Conservation (phyloP, 306 rosid genomes). For the Cucurbita ficifolia region DNA sequence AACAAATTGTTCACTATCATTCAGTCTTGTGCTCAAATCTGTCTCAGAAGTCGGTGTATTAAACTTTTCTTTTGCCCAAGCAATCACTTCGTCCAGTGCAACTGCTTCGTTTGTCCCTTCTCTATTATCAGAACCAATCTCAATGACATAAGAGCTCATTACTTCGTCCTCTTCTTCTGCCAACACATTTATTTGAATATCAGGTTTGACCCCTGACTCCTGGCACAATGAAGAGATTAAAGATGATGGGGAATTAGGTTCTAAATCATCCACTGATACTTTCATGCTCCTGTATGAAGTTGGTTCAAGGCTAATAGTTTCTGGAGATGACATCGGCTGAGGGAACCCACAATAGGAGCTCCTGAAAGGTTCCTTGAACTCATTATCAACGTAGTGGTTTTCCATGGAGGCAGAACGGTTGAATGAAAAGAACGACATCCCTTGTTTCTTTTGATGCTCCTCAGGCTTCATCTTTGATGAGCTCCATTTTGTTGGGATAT, state of each 20-base stretch:
- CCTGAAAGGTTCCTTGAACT: slow-evolving; percentile 26
- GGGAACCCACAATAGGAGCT: slow-evolving; percentile 42
- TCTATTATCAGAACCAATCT: slow-evolving; percentile 42
- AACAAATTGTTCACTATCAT: slow-evolving; percentile 19
- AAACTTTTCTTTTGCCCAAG: slow-evolving; percentile 86
- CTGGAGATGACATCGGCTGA: slow-evolving; percentile 56
- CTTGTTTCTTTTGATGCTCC: slow-evolving; percentile 33
- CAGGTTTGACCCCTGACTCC: slow-evolving; percentile 36
- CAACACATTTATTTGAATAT: slow-evolving; percentile 19
- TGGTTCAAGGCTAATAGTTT: slow-evolving; percentile 48
- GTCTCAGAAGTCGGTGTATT: slow-evolving; percentile 40
- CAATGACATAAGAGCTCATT: slow-evolving; percentile 82
- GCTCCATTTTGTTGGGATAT: slow-evolving; percentile 51
- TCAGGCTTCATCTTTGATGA: slow-evolving; percentile 33
- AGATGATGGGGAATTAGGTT: slow-evolving; percentile 52
- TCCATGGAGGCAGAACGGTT: slow-evolving; percentile 25
- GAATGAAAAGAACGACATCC: slow-evolving; percentile 20
- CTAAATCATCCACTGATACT: slow-evolving; percentile 41
- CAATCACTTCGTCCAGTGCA: slow-evolving; percentile 78
- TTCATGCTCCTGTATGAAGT: slow-evolving; percentile 45
- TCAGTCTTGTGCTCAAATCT: slow-evolving; percentile 25
- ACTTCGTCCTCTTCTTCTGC: slow-evolving; percentile 29
- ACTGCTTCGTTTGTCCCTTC: slow-evolving; percentile 49
- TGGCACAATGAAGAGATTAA: slow-evolving; percentile 56
- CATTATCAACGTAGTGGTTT: slow-evolving; percentile 26